A percentile compares a stretch with the other conserved stretches of the same genome.
phyloP scores from a whole-genome alignment of 352 stramenopile genomes.

The Globisporangium apiculatum region DNA sequence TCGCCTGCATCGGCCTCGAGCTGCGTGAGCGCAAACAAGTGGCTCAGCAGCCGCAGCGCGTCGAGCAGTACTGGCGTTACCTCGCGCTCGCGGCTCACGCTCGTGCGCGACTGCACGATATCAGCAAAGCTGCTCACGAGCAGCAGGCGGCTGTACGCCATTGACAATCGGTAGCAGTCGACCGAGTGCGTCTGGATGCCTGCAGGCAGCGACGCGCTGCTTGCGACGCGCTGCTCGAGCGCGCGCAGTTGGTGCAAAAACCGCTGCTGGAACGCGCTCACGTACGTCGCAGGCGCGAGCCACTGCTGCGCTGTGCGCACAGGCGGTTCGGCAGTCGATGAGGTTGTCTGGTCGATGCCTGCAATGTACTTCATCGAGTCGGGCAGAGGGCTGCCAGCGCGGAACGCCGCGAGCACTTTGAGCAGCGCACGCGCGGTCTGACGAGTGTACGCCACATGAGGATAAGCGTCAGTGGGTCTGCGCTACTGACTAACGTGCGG shows the following conservation, averaged over 20 bases:
- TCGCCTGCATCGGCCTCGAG: conserved; percentile 52
- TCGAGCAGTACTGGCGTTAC: conserved; percentile 17
- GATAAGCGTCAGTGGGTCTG: neutral
- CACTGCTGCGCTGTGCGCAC: conserved; percentile 17
- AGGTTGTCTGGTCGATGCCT: conserved; percentile 8
- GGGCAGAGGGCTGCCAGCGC: conserved; percentile 19
- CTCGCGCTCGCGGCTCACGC: conserved; percentile 25
- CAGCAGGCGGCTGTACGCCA: conserved; percentile 48
- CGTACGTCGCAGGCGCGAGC: conserved; percentile 32
- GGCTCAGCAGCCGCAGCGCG: conserved; percentile 49
- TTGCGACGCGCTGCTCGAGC: conserved; percentile 27
- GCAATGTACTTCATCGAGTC: neutral
- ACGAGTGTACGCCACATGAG: neutral
- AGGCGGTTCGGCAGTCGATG: neutral
- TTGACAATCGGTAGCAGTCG: conserved; percentile 50
- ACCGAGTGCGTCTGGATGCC: conserved; percentile 58
- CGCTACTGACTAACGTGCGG: no score
- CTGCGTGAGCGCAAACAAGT: conserved; percentile 70
- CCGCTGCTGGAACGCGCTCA: conserved; percentile 41
- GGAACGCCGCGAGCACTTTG: conserved; percentile 37
- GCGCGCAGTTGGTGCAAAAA: conserved; percentile 41
- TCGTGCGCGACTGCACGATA: conserved; percentile 16
- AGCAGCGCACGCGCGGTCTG: conserved; percentile 33
- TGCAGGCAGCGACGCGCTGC: conserved; percentile 19
- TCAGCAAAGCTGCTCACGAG: conserved; percentile 42